Percentiles rank a stretch among this genome's conserved stretches.
Conservation (phyloP, 2,329 filamentous ascomycete genomes). For the Colletotrichum lupini region DNA sequence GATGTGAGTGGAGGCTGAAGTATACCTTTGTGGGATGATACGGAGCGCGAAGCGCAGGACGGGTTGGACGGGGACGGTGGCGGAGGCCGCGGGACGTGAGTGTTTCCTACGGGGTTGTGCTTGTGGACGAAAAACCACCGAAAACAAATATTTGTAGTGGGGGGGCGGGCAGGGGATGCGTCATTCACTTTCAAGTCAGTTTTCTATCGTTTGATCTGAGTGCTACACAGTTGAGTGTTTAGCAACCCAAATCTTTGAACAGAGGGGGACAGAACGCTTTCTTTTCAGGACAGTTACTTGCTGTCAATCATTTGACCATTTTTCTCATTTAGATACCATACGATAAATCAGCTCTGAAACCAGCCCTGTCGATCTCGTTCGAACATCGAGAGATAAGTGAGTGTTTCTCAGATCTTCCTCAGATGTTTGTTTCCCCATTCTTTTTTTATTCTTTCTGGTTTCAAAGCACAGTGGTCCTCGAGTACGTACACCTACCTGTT, state of each 20-base stretch:
- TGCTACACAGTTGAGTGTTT: neutral
- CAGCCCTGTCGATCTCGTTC: constrained; percentile 1
- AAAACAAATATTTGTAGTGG: neutral
- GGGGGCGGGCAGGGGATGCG: constrained; percentile 4
- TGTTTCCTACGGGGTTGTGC: neutral
- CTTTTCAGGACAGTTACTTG: neutral
- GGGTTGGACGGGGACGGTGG: neutral
- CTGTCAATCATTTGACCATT: neutral
- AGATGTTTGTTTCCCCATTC: constrained; percentile 16
- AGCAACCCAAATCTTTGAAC: neutral
- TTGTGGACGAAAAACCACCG: neutral
- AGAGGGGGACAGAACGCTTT: neutral
- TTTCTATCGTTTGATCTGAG: neutral
- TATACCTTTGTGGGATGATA: neutral
- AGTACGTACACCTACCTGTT: constrained; percentile 11
- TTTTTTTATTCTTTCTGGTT: constrained; percentile 8
- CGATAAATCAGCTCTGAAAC: neutral
- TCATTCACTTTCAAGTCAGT: neutral
- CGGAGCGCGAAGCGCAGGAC: neutral
- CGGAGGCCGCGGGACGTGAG: constrained; percentile 13
- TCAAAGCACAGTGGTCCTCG: neutral
- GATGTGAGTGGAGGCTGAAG: neutral
- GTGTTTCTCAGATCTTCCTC: constrained; percentile 10
- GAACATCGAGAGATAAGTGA: constrained; percentile 5
- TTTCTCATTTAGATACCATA: neutral